Conservation (phyloP, 371 early-diverging fungal genomes). For the Blastocladiella emersonii region DNA sequence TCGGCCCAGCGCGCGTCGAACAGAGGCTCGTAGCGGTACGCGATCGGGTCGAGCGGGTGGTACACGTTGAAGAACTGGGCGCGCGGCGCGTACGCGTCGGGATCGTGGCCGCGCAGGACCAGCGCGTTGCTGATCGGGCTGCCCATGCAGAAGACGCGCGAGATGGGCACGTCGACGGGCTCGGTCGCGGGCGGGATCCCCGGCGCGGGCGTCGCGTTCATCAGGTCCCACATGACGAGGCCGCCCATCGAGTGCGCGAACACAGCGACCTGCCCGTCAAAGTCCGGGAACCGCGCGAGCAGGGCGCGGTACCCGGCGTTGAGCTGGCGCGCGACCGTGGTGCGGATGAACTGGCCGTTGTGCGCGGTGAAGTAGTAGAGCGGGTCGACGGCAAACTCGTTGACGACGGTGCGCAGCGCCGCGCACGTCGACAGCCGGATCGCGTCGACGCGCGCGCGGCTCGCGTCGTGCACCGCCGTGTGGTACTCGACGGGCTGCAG, state of each 20-base stretch:
- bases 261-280: conserved; percentile 39
- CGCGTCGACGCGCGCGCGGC: neutral
- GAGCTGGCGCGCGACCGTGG: conserved; percentile 26
- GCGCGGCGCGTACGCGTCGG: conserved; percentile 25
- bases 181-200: conserved; percentile 6
- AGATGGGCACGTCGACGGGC: conserved; percentile 7
- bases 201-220: conserved; percentile 22
- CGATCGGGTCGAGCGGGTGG: conserved; percentile 53
- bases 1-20: conserved; percentile 33
- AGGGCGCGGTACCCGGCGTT: conserved; percentile 35
- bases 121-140: neutral
- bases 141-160: neutral
- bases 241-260: conserved; percentile 51
- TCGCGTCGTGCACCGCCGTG: neutral
- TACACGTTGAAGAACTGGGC: conserved; percentile 43
- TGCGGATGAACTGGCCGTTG: neutral
- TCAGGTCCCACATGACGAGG: conserved; percentile 44
- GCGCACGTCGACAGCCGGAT: conserved; percentile 28
- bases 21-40: conserved; percentile 51
- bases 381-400: conserved; percentile 16
- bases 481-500: conserved; percentile 25
- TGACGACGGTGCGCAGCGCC: conserved; percentile 21
- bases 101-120: neutral
- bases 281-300: conserved; percentile 31
- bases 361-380: neutral